Evolutionary conservation across 2,329 filamentous ascomycete genomes (phyloP), one percentile per base, ranked within the genome.

Genomic region (Coniochaeta sp.): DNA sequence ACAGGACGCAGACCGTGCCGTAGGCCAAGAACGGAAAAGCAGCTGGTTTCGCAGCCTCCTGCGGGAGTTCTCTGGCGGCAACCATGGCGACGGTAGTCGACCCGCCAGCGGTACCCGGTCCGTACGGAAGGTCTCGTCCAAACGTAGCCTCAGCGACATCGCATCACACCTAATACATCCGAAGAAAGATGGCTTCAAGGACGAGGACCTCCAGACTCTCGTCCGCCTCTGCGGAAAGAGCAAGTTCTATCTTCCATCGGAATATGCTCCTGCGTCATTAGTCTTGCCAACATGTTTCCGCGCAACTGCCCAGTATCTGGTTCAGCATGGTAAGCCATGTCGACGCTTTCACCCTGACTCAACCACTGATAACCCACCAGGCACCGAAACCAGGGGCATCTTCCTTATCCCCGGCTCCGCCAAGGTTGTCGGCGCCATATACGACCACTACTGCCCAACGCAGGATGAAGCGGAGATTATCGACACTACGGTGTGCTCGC

Each of bases 231-330:
- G 84, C 64, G 86, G 87, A 40, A 84, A 83, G 68, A 87, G 84
- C 67, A 72, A 82, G 32, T 72, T 89, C 55, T 83, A 85, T 65
- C 73, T 89, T 9, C 85, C 86, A 0, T 64, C 75, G 3, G 84
- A 86, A 58, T 83, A 87, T 65, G 76, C 84, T 3, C 79, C 84
- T 1, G 77, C 80, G 19, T 79, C 80, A 26, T 72, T 89, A 28
- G 73, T 82, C 19, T 72, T 89, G 32, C 87, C 87, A 9, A 88
- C 86, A 4, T 88, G 86, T 64, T 77, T 89, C 56, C 83, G 86
- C 52, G 86, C 87, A 10, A 85, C 83, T 9, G 85, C 82, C n/a
- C 83, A 88, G 63, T 80, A 85, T 68, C 77, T 89, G 10, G 76
- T 85, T 3, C 82, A 87, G 55, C 73, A 88, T 69, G 81, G 83